These are phyloP conservation scores for Ailanthus altissimus DNA, from an alignment of 345 rosid species.

Conservation along the genomic window DNA sequence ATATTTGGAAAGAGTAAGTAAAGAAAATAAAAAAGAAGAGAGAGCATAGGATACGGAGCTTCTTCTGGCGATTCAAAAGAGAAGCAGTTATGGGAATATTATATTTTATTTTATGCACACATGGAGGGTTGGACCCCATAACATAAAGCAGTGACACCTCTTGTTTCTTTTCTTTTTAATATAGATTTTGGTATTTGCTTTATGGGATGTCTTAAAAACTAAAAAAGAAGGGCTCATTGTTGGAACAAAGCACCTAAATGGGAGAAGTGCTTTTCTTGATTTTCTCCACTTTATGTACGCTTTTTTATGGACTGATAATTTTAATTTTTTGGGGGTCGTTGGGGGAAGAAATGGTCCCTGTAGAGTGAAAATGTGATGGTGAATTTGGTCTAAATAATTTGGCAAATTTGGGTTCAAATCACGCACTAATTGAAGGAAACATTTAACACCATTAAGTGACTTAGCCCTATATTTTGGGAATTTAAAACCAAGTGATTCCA, in stretches of 20 bases:
- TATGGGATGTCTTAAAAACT: constrained; percentile 20
- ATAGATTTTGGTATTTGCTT: constrained; percentile 17
- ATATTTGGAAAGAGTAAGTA: constrained; percentile 12
- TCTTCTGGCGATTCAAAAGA: constrained; percentile 13
- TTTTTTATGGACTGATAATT: neutral
- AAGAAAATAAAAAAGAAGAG: neutral
- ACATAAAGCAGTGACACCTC: no score
- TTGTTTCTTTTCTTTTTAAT: constrained; percentile 5
- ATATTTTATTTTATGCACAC: no score
- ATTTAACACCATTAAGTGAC: neutral
- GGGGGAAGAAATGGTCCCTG: no score
- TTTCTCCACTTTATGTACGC: constrained; percentile 11
- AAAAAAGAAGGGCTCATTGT: neutral
- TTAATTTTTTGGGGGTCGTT: neutral
- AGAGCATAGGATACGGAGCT: constrained; percentile 34
- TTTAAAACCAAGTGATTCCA: neutral
- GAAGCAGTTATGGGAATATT: neutral
- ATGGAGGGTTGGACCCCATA: no score
- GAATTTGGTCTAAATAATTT: neutral
- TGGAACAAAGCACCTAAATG: constrained; percentile 30
- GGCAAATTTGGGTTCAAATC: neutral
- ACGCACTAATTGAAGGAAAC: neutral
- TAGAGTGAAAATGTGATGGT: neutral
- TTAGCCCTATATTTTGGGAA: neutral
- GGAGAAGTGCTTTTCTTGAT: constrained; percentile 16